Percentiles rank a stretch among this genome's conserved stretches.
phyloP scores from a whole-genome alignment of 306 rosid species.

The Dryas alaskensis region DNA sequence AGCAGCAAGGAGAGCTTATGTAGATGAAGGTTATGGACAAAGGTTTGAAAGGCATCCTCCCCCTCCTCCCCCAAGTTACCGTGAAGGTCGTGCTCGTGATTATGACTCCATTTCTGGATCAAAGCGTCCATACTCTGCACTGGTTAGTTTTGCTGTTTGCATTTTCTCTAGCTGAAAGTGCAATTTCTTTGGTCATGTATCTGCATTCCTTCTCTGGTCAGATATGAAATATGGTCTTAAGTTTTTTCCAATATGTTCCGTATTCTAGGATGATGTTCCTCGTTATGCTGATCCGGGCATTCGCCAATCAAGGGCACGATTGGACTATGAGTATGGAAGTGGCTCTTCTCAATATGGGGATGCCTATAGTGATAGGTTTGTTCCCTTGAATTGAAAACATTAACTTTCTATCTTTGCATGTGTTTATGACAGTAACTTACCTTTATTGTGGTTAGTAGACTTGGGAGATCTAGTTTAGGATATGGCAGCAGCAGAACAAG shows the following conservation, averaged over 20 bases:
- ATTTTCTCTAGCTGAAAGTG: neutral
- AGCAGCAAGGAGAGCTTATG: constrained; percentile 76
- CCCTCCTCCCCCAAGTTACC: constrained; percentile 66
- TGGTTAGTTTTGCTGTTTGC: constrained; percentile 40
- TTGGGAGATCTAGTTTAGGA: constrained; percentile 70
- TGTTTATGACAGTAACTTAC: constrained; percentile 9
- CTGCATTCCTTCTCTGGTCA: neutral
- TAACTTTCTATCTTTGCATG: neutral
- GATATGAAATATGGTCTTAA: neutral
- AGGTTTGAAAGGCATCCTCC: constrained; percentile 83
- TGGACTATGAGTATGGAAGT: constrained; percentile 79
- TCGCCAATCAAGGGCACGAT: constrained; percentile 83
- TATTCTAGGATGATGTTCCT: constrained; percentile 67
- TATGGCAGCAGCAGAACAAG: constrained; percentile 70
- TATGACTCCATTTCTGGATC: constrained; percentile 73
- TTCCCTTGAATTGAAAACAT: constrained; percentile 12
- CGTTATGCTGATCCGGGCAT: constrained; percentile 65
- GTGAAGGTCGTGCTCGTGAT: constrained; percentile 70
- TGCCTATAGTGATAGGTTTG: constrained; percentile 80
- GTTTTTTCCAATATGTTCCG: neutral
- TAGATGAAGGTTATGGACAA: constrained; percentile 75
- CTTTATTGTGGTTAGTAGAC: constrained; percentile 43
- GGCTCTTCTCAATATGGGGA: constrained; percentile 74
- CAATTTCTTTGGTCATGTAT: neutral
- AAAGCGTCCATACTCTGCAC: constrained; percentile 73